Conservation (phyloP, 176 grass and related monocot genomes). For the Triticum timopheevii region DNA sequence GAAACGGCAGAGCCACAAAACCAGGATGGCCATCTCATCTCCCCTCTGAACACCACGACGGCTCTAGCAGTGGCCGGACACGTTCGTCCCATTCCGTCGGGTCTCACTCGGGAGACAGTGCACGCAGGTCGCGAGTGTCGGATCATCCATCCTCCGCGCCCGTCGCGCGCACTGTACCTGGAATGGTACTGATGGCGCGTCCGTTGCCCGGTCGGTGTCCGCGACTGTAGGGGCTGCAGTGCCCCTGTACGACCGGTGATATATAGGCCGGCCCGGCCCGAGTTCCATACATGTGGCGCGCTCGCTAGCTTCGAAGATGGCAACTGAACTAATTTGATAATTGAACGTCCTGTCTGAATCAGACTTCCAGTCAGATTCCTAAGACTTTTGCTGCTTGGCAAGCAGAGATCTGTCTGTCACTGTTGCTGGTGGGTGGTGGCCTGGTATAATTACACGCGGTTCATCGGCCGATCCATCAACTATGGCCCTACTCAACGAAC, state of each 20-base stretch:
- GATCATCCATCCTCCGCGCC: not conserved
- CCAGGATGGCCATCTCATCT: not conserved
- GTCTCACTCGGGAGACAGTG: slow-evolving; percentile 14
- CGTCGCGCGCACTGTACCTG: slow-evolving; percentile 8
- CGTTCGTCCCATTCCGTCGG: not conserved
- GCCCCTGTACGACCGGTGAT: not conserved
- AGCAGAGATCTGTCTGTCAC: not conserved
- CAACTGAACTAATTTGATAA: not conserved
- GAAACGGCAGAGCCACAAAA: not conserved
- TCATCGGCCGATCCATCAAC: not conserved
- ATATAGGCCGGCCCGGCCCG: not conserved
- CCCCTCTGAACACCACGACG: not conserved
- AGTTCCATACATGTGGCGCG: not conserved
- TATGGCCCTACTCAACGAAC: not conserved
- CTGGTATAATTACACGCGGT: not conserved
- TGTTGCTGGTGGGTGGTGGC: not conserved
- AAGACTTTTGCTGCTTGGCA: not conserved
- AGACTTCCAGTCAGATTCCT: slow-evolving; percentile 5
- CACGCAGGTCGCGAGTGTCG: slow-evolving; percentile 4
- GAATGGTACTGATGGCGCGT: not conserved
- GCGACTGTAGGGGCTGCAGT: not conserved
- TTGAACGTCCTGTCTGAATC: slow-evolving; percentile 2
- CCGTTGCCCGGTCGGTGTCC: slow-evolving; percentile 33
- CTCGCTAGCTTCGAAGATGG: not conserved
- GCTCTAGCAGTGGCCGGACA: slow-evolving; percentile 6